Evolutionary conservation across 2,329 filamentous ascomycete species (phyloP).

Genomic region (Clonostachys solani): DNA sequence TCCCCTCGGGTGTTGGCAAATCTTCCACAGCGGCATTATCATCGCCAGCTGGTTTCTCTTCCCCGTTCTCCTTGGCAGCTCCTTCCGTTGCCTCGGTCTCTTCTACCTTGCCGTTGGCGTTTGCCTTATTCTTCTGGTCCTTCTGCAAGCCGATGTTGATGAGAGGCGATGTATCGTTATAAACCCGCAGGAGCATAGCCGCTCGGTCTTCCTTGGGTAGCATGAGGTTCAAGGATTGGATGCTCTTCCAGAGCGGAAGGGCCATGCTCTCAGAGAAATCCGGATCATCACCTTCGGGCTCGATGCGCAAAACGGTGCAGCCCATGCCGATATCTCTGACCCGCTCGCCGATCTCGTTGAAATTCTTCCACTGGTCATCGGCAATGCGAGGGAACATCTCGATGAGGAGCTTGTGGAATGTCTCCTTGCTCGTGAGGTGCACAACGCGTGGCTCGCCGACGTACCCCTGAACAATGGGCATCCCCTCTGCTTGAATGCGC

Average conservation of each 20-base stretch:
- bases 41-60: constrained; percentile 9
- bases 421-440: constrained; percentile 70
- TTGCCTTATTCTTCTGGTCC: constrained; percentile 29
- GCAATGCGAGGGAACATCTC: constrained; percentile 96
- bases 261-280: constrained; percentile 74
- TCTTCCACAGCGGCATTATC: constrained; percentile 27
- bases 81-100: constrained; percentile 11
- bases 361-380: constrained; percentile 66
- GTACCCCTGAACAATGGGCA: constrained; percentile 88
- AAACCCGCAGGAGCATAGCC: constrained; percentile 87
- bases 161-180: constrained; percentile 82
- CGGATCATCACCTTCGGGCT: constrained; percentile 62
- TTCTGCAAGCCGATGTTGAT: constrained; percentile 63
- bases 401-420: constrained; percentile 75
- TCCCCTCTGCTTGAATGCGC: constrained; percentile 93
- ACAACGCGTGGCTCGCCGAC: constrained; percentile 76
- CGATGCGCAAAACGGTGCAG: constrained; percentile 84
- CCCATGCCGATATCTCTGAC: constrained; percentile 80
- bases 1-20: constrained; percentile 26
- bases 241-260: constrained; percentile 89
- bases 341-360: constrained; percentile 84
- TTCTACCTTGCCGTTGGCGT: constrained; percentile 26
- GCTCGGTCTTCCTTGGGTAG: constrained; percentile 93
- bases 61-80: constrained; percentile 6
- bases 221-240: constrained; percentile 93